These are phyloP conservation scores for Grosmannia huntii DNA, from an alignment of 2,329 filamentous ascomycete genomes.

Conservation along the genomic window DNA sequence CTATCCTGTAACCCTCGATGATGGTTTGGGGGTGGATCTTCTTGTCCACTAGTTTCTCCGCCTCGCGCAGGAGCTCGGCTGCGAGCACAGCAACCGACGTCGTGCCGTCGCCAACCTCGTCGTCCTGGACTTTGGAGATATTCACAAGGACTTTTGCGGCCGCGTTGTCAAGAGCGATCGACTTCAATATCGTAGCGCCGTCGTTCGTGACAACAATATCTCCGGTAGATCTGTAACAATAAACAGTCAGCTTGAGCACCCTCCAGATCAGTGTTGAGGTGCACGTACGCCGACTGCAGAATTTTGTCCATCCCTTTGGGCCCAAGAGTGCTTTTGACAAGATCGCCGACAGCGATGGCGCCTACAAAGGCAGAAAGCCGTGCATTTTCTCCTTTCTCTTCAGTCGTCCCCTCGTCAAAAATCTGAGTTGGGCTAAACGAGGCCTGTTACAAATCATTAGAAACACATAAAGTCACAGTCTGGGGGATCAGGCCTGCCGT, in stretches of 20 bases:
- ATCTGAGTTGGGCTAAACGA: constrained; percentile 89
- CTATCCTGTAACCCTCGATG: constrained; percentile 98
- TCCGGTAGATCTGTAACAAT: constrained; percentile 60
- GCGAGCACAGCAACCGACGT: constrained; percentile 95
- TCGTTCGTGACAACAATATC: constrained; percentile 99
- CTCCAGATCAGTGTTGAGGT: too few species aligned
- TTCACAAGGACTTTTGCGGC: constrained; percentile 97
- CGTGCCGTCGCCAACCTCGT: constrained; percentile 95
- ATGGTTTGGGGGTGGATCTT: constrained; percentile 99
- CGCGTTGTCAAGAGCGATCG: constrained; percentile 95
- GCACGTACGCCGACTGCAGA: constrained; percentile 78
- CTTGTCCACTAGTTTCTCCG: constrained; percentile 92
- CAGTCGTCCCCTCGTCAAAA: constrained; percentile 90
- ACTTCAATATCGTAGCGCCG: constrained; percentile 94
- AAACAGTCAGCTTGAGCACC: background rate
- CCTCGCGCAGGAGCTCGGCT: constrained; percentile 88
- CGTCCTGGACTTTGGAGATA: constrained; percentile 98
- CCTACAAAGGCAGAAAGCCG: constrained; percentile 96
- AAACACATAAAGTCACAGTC: background rate
- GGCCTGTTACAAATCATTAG: constrained; percentile 16
- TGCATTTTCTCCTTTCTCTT: constrained; percentile 98
- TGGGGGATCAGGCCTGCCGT: background rate
- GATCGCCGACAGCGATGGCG: constrained; percentile 90
- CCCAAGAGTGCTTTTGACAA: constrained; percentile 94
- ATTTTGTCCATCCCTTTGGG: constrained; percentile 99